These are phyloP conservation scores for Fusarium avenaceum DNA, from an alignment of 2,329 filamentous ascomycete genomes.

Conservation along the genomic window DNA sequence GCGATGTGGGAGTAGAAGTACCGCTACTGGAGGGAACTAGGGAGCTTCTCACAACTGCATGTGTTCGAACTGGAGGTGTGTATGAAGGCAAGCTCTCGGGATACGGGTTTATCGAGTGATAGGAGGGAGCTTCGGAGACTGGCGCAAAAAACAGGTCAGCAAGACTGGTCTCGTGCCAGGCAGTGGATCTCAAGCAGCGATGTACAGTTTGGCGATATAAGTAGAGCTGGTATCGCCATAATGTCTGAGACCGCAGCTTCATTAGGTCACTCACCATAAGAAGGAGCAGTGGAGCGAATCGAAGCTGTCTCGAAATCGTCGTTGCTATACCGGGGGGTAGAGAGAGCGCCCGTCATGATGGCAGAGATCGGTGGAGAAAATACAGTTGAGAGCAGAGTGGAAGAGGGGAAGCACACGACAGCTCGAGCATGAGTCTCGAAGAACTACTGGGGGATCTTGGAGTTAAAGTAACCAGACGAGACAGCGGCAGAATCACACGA, in stretches of 20 bases:
- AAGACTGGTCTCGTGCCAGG: conserved; percentile 36
- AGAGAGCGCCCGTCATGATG: conserved; percentile 52
- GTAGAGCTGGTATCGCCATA: conserved; percentile 8
- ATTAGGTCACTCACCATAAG: conserved; percentile 67
- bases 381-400: conserved; percentile 35
- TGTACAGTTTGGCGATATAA: conserved; percentile 19
- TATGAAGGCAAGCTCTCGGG: conserved; percentile 66
- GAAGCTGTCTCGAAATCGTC: conserved; percentile 77
- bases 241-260: conserved; percentile 9
- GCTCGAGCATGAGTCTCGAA: conserved; percentile 45
- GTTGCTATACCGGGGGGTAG: conserved; percentile 54
- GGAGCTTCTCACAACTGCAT: conserved; percentile 32
- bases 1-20: conserved; percentile 47
- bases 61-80: conserved; percentile 54
- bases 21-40: conserved; percentile 42
- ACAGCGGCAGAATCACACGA: conserved; percentile 32
- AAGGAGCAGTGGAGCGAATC: conserved; percentile 76
- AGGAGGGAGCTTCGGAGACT: conserved; percentile 76
- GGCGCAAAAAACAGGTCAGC: conserved; percentile 35
- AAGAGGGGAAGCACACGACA: conserved; percentile 41
- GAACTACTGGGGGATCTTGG: conserved; percentile 28
- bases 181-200: conserved; percentile 14
- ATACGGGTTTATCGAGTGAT: conserved; percentile 68
- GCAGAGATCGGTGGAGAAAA: conserved; percentile 23
- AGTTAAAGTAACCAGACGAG: conserved; percentile 35